Percentiles rank a stretch among this genome's conserved stretches.
These are phyloP conservation scores for Nakazawaea holstii DNA, from an alignment of 805 yeast genomes.

Conservation along the genomic window DNA sequence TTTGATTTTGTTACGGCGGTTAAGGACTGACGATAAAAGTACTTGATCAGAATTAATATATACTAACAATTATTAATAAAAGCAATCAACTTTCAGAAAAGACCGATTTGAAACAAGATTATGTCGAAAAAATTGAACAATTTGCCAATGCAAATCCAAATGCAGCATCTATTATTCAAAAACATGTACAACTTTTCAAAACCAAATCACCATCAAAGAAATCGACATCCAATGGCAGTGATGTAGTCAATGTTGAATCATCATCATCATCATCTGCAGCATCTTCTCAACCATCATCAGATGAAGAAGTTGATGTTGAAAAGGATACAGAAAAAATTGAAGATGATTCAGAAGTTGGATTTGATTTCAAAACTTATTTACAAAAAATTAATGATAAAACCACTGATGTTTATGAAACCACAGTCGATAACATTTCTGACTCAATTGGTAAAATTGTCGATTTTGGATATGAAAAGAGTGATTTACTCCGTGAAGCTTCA, in stretches of 20 bases:
- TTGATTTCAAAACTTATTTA: conserved; percentile 22
- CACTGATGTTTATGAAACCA: neutral
- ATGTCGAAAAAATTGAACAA: conserved; percentile 9
- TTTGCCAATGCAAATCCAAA: conserved; percentile 4
- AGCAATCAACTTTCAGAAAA: conserved; percentile 11
- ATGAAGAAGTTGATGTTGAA: conserved; percentile 8
- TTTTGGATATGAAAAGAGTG: conserved; percentile 4
- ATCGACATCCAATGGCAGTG: neutral
- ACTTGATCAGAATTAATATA: neutral
- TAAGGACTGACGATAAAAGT: too few relatives aligned
- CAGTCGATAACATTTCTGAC: neutral
- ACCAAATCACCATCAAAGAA: conserved; percentile 8
- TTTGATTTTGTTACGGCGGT: too few relatives aligned
- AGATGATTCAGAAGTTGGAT: conserved; percentile 7
- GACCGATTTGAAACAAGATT: conserved; percentile 11
- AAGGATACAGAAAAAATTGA: conserved; percentile 4
- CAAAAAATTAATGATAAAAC: neutral
- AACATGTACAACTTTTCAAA: conserved; percentile 6
- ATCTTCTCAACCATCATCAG: neutral
- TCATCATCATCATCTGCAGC: neutral
- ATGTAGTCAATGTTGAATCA: conserved; percentile 1
- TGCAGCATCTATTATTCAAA: conserved; percentile 1
- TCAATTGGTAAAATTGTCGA: conserved; percentile 3
- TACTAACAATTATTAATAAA: neutral
- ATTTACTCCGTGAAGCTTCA: conserved; percentile 4